These are phyloP conservation scores for Chloromonas sp. DNA, from an alignment of 163 green algal genomes.

Conservation along the genomic window DNA sequence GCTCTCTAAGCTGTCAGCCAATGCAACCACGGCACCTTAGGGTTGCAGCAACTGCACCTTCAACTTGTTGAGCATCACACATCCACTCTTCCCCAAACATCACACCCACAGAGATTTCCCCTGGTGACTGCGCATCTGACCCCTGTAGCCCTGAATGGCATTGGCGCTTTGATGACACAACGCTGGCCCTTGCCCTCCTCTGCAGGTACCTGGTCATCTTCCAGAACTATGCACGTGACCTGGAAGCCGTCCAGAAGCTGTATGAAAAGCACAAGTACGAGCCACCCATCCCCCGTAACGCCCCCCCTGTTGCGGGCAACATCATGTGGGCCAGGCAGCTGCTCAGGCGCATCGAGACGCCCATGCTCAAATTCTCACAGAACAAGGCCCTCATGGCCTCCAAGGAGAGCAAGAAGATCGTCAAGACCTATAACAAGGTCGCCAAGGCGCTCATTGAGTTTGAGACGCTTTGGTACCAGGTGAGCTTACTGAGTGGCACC, in stretches of 20 bases:
- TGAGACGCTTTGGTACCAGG: slow-evolving; percentile 75
- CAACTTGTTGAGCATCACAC: too few species aligned
- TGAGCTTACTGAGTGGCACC: slow-evolving; percentile 49
- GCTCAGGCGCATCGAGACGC: slow-evolving; percentile 82
- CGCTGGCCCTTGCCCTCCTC: neutral
- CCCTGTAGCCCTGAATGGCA: too few species aligned
- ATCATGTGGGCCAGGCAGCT: slow-evolving; percentile 91
- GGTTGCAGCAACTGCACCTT: too few species aligned
- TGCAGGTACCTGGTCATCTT: slow-evolving; percentile 66
- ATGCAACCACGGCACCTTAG: too few species aligned
- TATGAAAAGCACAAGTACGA: slow-evolving; percentile 88
- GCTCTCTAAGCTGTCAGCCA: too few species aligned
- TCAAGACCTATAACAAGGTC: slow-evolving; percentile 88
- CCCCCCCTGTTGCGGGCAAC: slow-evolving; percentile 75
- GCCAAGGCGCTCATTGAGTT: slow-evolving; percentile 86
- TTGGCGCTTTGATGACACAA: too few species aligned
- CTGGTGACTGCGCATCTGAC: too few species aligned
- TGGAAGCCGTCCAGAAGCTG: slow-evolving; percentile 80
- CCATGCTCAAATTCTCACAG: slow-evolving; percentile 79
- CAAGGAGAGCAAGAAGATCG: slow-evolving; percentile 82
- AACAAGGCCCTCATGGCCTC: slow-evolving; percentile 73
- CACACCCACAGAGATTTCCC: too few species aligned
- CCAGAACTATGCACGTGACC: slow-evolving; percentile 78
- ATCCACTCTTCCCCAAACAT: too few species aligned
- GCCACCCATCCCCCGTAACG: slow-evolving; percentile 69